phyloP scores from a whole-genome alignment of 2,329 filamentous ascomycete genomes.

The Claviceps capensis region DNA sequence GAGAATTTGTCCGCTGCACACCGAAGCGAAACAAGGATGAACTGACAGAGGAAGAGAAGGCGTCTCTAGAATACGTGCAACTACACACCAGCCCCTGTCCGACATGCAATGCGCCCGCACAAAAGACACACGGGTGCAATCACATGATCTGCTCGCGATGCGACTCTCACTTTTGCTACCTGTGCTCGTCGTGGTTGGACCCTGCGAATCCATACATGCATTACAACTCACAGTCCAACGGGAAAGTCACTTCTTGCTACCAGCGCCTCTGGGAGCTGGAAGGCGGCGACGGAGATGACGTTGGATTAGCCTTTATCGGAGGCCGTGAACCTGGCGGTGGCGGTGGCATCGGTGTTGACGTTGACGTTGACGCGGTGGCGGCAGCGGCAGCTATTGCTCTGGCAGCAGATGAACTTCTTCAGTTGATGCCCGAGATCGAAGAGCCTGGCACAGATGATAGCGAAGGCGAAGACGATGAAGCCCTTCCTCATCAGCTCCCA shows the following conservation, averaged over 20 bases:
- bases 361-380: not conserved
- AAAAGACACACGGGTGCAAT: slow-evolving; percentile 91
- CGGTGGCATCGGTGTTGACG: not conserved
- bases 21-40: slow-evolving; percentile 54
- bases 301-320: slow-evolving; percentile 31
- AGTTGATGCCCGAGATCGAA: slow-evolving; percentile 5
- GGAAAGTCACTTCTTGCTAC: slow-evolving; percentile 52
- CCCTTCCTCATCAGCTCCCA: slow-evolving; percentile 12
- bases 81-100: slow-evolving; percentile 78
- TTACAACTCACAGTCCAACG: slow-evolving; percentile 54
- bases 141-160: slow-evolving; percentile 93
- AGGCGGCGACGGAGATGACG: slow-evolving; percentile 54
- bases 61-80: slow-evolving; percentile 71
- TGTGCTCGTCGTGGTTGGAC: slow-evolving; percentile 79
- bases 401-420: not conserved
- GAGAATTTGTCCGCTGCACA: slow-evolving; percentile 60
- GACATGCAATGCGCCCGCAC: slow-evolving; percentile 68
- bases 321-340: slow-evolving; percentile 13
- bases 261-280: slow-evolving; percentile 85
- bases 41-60: slow-evolving; percentile 72
- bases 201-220: slow-evolving; percentile 74
- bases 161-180: slow-evolving; percentile 85
- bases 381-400: not conserved
- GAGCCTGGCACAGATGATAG: slow-evolving; percentile 12
- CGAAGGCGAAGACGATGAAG: slow-evolving; percentile 7